Base-by-base conservation (phyloP, 192 early-diverging fungal genomes). In the Coemansia sp. region DNA sequence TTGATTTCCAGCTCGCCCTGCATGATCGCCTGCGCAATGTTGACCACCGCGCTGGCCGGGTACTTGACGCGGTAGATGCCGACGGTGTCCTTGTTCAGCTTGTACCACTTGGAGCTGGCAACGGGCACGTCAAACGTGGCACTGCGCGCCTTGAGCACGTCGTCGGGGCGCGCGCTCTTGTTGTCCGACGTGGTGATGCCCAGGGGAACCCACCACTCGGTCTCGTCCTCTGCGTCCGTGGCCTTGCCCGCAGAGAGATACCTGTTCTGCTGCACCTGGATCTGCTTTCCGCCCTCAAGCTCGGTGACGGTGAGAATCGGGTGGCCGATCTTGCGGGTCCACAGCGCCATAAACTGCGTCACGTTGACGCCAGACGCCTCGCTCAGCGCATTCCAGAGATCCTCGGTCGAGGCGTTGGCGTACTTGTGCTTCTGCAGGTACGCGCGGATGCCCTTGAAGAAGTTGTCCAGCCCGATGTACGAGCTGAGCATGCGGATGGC, bases 401-500 rank as follows among this genome's bases (percentile, higher is more conserved):
- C 90, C 52, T 79, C 71, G 14, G 92, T 96, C 36, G 81, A 84
- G 9, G 93, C 88, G 71, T 96, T 96, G 53, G 78, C 67, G 62
- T 83, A 94, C 55, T 83, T 81, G 79, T 93, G 89, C 60, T 83
- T 81, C 48, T 89, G 80, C 35, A 98, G 74, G 68, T 98, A 91
- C 6, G 76, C 66, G 41, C 82, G 79, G 10, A 89, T 75, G 43
- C 87, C 88, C 36, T 81, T 64, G 49, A 88, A 72, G 67, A 90
- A 88, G 15, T 72, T 79, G 24, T 90, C 79, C 9, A 79, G 71
- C 9, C 84, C 85, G 0, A 90, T 57, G 64, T 80, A 88, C 10
- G 85, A 79, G 53, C 85, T 87, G 47, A 98, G 70, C 94, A 96
- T 95, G 37, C 93, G 85, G 45, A 98, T 98, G 37, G 94, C 91